Evolutionary conservation across 805 yeast genomes (phyloP).

Genomic region (Clavispora vitiphila): DNA sequence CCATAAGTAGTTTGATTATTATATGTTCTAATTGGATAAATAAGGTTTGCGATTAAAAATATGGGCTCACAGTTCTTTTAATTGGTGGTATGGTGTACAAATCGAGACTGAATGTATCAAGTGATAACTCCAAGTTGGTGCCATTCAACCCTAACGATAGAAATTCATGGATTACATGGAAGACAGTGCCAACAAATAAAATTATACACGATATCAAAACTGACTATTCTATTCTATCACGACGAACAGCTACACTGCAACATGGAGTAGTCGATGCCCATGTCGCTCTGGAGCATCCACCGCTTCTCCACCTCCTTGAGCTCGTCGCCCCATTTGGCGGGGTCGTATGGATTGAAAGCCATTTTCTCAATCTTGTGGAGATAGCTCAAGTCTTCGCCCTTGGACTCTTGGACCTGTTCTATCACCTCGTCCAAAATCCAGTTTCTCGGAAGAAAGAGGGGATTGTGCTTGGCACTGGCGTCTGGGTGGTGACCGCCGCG

Average conservation of each 20-base stretch:
- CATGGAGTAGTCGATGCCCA: slow-evolving; percentile 53
- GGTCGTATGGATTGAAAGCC: slow-evolving; percentile 73
- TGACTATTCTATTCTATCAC: too few relatives aligned
- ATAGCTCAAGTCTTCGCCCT: slow-evolving; percentile 42
- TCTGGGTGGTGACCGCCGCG: slow-evolving; percentile 32
- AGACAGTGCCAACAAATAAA: too few relatives aligned
- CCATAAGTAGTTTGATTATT: too few relatives aligned
- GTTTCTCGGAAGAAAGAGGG: slow-evolving; percentile 74
- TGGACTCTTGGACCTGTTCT: slow-evolving; percentile 46
- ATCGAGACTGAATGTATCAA: too few relatives aligned
- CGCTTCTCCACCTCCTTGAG: slow-evolving; percentile 51
- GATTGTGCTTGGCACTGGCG: slow-evolving; percentile 53
- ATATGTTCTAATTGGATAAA: too few relatives aligned
- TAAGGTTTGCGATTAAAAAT: not conserved
- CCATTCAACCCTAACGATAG: too few relatives aligned
- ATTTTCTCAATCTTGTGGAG: slow-evolving; percentile 62
- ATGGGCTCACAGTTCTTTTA: too few relatives aligned
- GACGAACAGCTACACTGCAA: slow-evolving; percentile 69
- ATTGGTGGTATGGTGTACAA: too few relatives aligned
- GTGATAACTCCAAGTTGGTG: too few relatives aligned
- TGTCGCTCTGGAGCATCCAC: slow-evolving; percentile 50
- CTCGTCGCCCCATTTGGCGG: slow-evolving; percentile 61
- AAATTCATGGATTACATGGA: too few relatives aligned
- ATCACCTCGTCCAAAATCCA: slow-evolving; percentile 87
- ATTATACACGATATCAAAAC: too few relatives aligned